A percentile compares a stretch with the other conserved stretches of the same genome.
Conservation (phyloP, 495 filamentous ascomycete species). For the Annulohypoxylon nitens region DNA sequence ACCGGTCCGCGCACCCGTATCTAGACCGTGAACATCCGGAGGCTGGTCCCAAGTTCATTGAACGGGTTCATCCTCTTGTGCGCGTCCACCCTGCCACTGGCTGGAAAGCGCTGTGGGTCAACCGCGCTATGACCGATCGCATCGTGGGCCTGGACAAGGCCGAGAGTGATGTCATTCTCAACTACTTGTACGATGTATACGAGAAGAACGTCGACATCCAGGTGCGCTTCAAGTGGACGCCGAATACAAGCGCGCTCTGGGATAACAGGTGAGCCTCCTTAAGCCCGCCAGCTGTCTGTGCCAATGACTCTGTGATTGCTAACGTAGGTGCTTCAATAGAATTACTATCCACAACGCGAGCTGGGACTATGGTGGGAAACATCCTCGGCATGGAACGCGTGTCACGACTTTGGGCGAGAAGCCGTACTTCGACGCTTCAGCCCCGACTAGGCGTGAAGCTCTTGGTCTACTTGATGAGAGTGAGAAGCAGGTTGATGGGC, state of each 20-base stretch:
- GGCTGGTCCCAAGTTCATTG: conserved; percentile 72
- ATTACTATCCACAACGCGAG: conserved; percentile 77
- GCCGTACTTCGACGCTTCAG: conserved; percentile 70
- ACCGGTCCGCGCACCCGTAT: conserved; percentile 75
- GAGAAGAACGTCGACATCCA: conserved; percentile 77
- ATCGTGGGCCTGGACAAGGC: conserved; percentile 75
- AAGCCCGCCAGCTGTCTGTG: background rate
- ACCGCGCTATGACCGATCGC: conserved; percentile 72
- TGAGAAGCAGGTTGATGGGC: conserved; percentile 52
- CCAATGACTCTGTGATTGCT: conserved; percentile 8
- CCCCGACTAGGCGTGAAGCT: conserved; percentile 69
- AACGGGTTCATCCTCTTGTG: conserved; percentile 76
- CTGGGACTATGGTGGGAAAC: conserved; percentile 74
- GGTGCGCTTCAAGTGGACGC: conserved; percentile 74
- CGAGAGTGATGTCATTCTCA: conserved; percentile 76
- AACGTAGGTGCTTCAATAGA: conserved; percentile 48
- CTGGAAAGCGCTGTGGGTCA: conserved; percentile 79
- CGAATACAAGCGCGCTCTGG: conserved; percentile 71
- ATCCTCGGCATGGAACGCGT: conserved; percentile 72
- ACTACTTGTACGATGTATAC: conserved; percentile 74
- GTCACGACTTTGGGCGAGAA: conserved; percentile 77
- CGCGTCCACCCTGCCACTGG: conserved; percentile 78
- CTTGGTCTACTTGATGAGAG: conserved; percentile 63
- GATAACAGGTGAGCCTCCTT: conserved; percentile 67
- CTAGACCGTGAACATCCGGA: conserved; percentile 72